phyloP scores from a whole-genome alignment of 805 yeast genomes.

The Myxozyma udenii region DNA sequence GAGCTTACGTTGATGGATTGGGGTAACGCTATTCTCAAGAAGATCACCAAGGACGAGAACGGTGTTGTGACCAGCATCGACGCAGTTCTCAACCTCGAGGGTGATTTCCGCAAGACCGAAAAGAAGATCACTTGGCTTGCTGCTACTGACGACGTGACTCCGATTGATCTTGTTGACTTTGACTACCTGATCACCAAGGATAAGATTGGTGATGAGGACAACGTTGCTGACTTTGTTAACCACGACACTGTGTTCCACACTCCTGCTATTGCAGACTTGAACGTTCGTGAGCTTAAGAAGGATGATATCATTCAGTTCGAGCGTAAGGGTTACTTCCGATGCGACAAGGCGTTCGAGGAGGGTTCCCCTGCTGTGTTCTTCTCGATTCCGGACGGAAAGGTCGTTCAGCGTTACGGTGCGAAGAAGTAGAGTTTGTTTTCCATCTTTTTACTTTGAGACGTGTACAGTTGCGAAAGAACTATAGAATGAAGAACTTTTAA shows the following conservation, averaged over 20 bases:
- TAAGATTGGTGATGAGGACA: slow-evolving; percentile 89
- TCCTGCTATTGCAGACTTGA: slow-evolving; percentile 73
- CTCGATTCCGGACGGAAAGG: slow-evolving; percentile 94
- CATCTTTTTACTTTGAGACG: not conserved
- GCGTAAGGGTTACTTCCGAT: slow-evolving; percentile 92
- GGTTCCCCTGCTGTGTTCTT: slow-evolving; percentile 63
- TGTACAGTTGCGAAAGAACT: not conserved
- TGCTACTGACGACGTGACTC: slow-evolving; percentile 64
- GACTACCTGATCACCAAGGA: slow-evolving; percentile 95
- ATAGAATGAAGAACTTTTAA: not conserved
- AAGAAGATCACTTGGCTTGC: slow-evolving; percentile 96
- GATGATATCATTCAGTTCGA: slow-evolving; percentile 93
- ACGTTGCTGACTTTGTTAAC: slow-evolving; percentile 87
- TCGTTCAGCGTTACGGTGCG: slow-evolving; percentile 70
- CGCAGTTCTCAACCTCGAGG: slow-evolving; percentile 83
- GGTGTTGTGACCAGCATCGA: slow-evolving; percentile 57
- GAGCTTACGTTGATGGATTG: slow-evolving; percentile 98
- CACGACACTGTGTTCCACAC: slow-evolving; percentile 81
- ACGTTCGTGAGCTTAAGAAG: slow-evolving; percentile 68
- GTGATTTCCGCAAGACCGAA: slow-evolving; percentile 95
- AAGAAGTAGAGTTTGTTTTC: slow-evolving; percentile 44
- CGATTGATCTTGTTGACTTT: slow-evolving; percentile 80
- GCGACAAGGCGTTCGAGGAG: slow-evolving; percentile 56
- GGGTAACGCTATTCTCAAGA: slow-evolving; percentile 87
- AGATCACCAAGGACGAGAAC: slow-evolving; percentile 58